Evolutionary conservation across 108 stramenopile species (phyloP), one percentile per base, ranked within the genome.

Genomic region (Schizochytrium sp.): DNA sequence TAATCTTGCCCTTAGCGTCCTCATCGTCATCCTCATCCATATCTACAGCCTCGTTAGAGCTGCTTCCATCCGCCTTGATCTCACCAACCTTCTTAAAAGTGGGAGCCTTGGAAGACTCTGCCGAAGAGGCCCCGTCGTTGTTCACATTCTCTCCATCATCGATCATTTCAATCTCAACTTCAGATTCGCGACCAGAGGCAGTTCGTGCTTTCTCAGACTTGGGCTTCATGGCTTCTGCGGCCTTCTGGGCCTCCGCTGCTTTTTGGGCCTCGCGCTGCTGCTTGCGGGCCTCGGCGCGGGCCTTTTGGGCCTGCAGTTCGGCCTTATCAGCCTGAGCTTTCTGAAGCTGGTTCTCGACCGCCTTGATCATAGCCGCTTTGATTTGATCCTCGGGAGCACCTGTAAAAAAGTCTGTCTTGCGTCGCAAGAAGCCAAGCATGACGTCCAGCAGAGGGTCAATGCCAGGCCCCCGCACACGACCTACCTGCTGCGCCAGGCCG

Each of bases 321-420:
- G 55, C 73, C 60, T 87, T 89, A 58, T 89, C 91, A 50, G 87
- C 72, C 56, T 91, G 73, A 59, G 90, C 87, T 17, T 72, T 87
- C 59, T 94, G 94, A 42, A 92, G 40, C 4, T 97, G 89, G 7
- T 96, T 95, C 76, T 96, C 91, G 88, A 96, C 89, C 3, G 97
- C 97, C 61, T 96, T 96, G 56, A 91, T 89, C 49, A 96, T 93
- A 44, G 96, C 95, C 46, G 90, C 89, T 55, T 93, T 88, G 41
- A 61, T 57, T 57, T 64, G 91, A 4, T 56, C 72, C 4, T 58
- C 72, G 2, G 94, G 89, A 72, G 94, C 94, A 19, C 96, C 96
- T 15, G 95, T 91, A 92, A 98, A 99, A 90, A 99, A 99, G 91
- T 99, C 99, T 5, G 99, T 98, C 92, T 99, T 98, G 55, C 99